Conservation (phyloP, 305 asterid genomes). For the Withania somnifera region DNA sequence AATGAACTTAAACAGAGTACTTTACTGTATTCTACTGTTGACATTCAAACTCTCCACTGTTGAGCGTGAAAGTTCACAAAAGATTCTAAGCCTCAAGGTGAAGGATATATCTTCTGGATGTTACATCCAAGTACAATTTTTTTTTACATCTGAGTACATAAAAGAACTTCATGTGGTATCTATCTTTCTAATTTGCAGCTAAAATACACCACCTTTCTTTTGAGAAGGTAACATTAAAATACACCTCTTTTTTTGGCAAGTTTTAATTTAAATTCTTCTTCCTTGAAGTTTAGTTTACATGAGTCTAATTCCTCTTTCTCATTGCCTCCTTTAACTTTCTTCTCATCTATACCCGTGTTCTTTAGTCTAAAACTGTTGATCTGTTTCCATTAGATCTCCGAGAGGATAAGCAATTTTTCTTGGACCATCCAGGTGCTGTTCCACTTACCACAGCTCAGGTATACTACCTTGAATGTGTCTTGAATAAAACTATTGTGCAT, state of each 20-base stretch:
- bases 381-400: slow-evolving; percentile 28
- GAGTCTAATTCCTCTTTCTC: neutral
- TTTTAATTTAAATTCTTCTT: neutral
- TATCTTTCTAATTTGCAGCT: neutral
- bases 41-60: neutral
- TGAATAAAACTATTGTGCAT: neutral
- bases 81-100: neutral
- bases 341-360: neutral
- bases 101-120: neutral
- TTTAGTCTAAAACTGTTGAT: neutral
- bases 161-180: neutral
- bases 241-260: neutral
- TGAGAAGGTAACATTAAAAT: no score
- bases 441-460: slow-evolving; percentile 33
- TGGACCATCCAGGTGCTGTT: slow-evolving; percentile 30
- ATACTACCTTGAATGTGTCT: neutral
- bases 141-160: neutral
- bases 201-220: neutral
- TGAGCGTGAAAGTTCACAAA: neutral
- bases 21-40: neutral
- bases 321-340: neutral
- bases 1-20: neutral
- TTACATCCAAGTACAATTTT: neutral
- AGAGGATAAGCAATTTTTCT: slow-evolving; percentile 28
- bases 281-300: neutral